Percentiles rank a stretch among this genome's conserved stretches.
phyloP scores from a whole-genome alignment of 805 yeast species.

The Suhomyces sp. region DNA sequence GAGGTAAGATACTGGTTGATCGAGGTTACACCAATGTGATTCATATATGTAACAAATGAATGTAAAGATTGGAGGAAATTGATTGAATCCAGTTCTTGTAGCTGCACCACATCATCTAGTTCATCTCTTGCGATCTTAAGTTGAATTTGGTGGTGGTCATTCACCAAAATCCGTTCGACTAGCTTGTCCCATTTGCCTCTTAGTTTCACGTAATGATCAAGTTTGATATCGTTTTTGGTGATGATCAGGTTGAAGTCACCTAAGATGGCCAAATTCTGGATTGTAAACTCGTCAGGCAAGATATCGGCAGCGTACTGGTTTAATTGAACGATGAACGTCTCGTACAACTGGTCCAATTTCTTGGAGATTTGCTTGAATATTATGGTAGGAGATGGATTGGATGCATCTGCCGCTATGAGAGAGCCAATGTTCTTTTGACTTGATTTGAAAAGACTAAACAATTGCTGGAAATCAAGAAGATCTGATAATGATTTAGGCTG shows the following conservation, averaged over 20 bases:
- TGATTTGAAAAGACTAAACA: constrained; percentile 8
- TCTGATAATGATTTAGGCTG: constrained; percentile 6
- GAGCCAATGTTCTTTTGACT: neutral
- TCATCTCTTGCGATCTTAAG: constrained; percentile 1
- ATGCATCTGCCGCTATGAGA: neutral
- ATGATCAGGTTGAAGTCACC: constrained; percentile 10
- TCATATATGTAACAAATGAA: constrained; percentile 29
- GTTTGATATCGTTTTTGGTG: constrained; percentile 5
- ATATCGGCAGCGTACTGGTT: constrained; percentile 14
- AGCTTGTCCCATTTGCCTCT: constrained; percentile 10
- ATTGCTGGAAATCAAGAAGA: constrained; percentile 13
- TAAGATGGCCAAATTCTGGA: constrained; percentile 7
- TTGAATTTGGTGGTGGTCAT: neutral
- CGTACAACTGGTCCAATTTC: constrained; percentile 1
- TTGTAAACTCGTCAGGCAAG: constrained; percentile 18
- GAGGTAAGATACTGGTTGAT: constrained; percentile 25
- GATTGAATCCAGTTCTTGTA: neutral
- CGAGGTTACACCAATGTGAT: constrained; percentile 18
- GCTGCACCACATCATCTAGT: constrained; percentile 4
- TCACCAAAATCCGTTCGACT: constrained; percentile 10
- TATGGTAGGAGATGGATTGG: neutral
- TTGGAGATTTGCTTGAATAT: constrained; percentile 6
- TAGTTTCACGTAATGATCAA: constrained; percentile 8
- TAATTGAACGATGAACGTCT: constrained; percentile 11
- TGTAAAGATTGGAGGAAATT: constrained; percentile 22